phyloP scores from a whole-genome alignment of 2,329 filamentous ascomycete species.

The Polytolypa hystricis region DNA sequence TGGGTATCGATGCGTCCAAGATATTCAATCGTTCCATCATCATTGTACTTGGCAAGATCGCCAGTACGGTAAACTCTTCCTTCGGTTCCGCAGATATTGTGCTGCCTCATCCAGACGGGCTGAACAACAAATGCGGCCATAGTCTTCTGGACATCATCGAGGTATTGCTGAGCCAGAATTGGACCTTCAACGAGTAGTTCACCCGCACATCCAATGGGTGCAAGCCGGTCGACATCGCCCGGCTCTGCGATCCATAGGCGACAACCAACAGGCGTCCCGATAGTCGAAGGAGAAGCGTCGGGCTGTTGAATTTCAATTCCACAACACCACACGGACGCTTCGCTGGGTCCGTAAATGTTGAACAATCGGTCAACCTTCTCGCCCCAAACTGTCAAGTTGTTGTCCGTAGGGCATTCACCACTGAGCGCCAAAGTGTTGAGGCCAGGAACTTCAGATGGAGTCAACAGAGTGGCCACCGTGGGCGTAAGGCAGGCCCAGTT shows the following conservation, averaged over 20 bases:
- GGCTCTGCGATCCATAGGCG: constrained; percentile 32
- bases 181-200: constrained; percentile 30
- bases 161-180: constrained; percentile 24
- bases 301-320: constrained; percentile 11
- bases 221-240: constrained; percentile 23
- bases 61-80: constrained; percentile 60
- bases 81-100: not conserved
- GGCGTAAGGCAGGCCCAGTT: constrained; percentile 47
- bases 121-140: constrained; percentile 11
- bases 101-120: constrained; percentile 6
- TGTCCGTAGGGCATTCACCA: constrained; percentile 4
- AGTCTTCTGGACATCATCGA: constrained; percentile 14
- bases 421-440: constrained; percentile 18
- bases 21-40: constrained; percentile 60
- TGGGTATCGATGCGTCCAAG: constrained; percentile 79
- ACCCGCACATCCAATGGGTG: constrained; percentile 24
- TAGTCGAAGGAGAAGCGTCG: constrained; percentile 8
- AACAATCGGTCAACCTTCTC: constrained; percentile 13
- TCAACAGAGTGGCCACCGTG: constrained; percentile 37
- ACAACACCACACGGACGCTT: constrained; percentile 15
- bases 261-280: constrained; percentile 10
- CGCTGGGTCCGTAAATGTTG: constrained; percentile 10
- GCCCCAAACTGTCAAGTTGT: constrained; percentile 22
- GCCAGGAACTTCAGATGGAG: constrained; percentile 26
- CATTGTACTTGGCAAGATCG: constrained; percentile 66